Evolutionary conservation across 106 monocot species (phyloP), one percentile per base, ranked within the genome.

Genomic region (Cymbidium sinense): DNA sequence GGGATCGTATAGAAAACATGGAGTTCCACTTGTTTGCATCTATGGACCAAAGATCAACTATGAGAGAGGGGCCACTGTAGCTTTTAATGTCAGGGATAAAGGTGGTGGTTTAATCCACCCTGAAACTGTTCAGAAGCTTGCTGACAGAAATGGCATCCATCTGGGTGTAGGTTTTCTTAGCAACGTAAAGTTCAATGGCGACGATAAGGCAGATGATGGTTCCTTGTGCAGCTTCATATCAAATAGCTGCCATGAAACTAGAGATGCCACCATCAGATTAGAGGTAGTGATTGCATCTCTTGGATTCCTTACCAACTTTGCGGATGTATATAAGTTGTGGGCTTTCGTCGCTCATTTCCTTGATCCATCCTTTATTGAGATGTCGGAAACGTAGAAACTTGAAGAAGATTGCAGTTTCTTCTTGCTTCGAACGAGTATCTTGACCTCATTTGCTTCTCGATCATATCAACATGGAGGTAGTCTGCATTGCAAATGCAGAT

Each of bases 41-140:
- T 98, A 98, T 69, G 96, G 96, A 21, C 94, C 96, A 34, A 98
- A 94, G 73, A 94, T 98, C 76, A 98, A 92, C 74, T 92, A 90
- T 34, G 94, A 98, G 77, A 88, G 96, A 34, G 96, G 96, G 62
- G 90, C 91, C 50, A 75, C 96, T 30, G 90, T 98, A 15, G 94
- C 96, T 52, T 98, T 98, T 83, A 98, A 98, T 64, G 84, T 98
- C 61, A 98, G 81, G 82, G 82, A 82, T 52, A 61, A 76, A 12
- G 76, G 23, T 34, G 90, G 91, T 7, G 64, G 77, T 41, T 74
- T 92, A 70, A 76, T 98, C 41, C 77, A 83, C 51, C 94, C 98
- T 25, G 94, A 94, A 77, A n/a, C 82, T 54, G 94, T 98, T n/a
- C 98, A 87, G 70, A 94, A 90, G 78, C 77, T 98, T 41, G 98